These are phyloP conservation scores for Phytophthora ohioensis DNA, from an alignment of 352 stramenopile genomes.

Conservation along the genomic window DNA sequence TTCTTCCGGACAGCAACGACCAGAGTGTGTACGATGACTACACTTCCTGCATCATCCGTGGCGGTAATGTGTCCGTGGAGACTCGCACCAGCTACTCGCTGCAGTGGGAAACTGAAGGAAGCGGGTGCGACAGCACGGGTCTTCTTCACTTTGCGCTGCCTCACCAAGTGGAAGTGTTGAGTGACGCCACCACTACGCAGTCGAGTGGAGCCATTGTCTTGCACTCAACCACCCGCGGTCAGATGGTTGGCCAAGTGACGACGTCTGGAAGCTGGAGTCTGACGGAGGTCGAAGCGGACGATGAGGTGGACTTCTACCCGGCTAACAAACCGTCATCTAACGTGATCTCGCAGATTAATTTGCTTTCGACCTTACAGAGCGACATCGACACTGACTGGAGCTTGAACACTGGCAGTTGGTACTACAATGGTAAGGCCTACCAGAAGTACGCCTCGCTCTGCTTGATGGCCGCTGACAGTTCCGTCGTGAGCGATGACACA, in stretches of 20 bases:
- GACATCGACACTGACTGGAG: conserved; percentile 72
- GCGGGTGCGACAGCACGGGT: conserved; percentile 50
- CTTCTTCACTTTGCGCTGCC: conserved; percentile 78
- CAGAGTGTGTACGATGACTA: conserved; percentile 68
- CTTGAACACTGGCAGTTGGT: conserved; percentile 64
- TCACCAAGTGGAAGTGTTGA: conserved; percentile 69
- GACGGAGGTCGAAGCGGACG: conserved; percentile 56
- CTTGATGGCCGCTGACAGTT: conserved; percentile 66
- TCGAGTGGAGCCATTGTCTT: conserved; percentile 48
- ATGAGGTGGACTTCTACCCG: conserved; percentile 72
- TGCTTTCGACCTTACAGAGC: conserved; percentile 49
- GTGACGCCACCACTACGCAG: conserved; percentile 25
- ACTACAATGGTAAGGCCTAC: conserved; percentile 81
- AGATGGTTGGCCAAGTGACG: conserved; percentile 63
- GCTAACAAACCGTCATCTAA: conserved; percentile 46
- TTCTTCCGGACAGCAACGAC: conserved; percentile 53
- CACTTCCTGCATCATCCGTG: conserved; percentile 62
- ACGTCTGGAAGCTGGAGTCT: conserved; percentile 57
- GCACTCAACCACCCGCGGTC: conserved; percentile 64
- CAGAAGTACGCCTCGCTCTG: conserved; percentile 87
- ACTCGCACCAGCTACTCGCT: conserved; percentile 73
- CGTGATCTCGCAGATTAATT: conserved; percentile 48
- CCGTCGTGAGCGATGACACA: conserved; percentile 60
- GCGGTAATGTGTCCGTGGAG: conserved; percentile 54
- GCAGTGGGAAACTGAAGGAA: conserved; percentile 68